Conservation (phyloP, 2,329 filamentous ascomycete species). For the Colletotrichum spinosum region DNA sequence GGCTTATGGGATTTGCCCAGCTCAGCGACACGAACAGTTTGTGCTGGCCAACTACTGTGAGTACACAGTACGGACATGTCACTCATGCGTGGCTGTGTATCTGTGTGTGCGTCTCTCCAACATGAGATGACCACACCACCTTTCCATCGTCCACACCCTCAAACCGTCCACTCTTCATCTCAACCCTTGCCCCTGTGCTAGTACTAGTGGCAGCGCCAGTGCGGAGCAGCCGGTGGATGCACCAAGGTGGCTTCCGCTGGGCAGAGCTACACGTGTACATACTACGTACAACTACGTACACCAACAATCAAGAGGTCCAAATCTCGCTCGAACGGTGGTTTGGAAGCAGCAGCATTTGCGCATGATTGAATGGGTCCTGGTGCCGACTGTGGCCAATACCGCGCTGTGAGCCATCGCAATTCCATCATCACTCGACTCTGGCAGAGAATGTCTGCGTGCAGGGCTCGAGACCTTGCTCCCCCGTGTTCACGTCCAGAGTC, state of each 20-base stretch:
- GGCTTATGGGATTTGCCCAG: not conserved
- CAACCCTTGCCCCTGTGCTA: constrained; percentile 30
- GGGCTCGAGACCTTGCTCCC: constrained; percentile 3
- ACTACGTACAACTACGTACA: not conserved
- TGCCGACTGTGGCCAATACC: no score
- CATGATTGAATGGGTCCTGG: constrained; percentile 22
- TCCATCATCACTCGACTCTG: constrained; percentile 9
- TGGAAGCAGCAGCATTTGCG: constrained; percentile 23
- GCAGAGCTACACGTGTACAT: constrained; percentile 21
- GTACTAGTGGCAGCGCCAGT: not conserved
- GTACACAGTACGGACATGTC: not conserved
- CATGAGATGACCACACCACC: constrained; percentile 5
- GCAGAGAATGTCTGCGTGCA: not conserved
- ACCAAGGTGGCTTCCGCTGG: constrained; percentile 36
- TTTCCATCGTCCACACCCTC: not conserved
- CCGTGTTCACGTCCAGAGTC: constrained; percentile 13
- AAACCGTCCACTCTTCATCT: constrained; percentile 26
- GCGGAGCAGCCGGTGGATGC: constrained; percentile 29
- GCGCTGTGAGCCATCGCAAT: constrained; percentile 7
- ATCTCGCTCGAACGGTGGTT: constrained; percentile 41
- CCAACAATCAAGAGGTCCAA: constrained; percentile 43
- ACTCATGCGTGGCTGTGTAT: not conserved
- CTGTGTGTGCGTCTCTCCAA: no score
- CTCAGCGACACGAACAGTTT: constrained; percentile 11
- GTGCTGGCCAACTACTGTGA: not conserved